phyloP scores from a whole-genome alignment of 2,329 filamentous ascomycete genomes.

The Juglanconis oblonga region DNA sequence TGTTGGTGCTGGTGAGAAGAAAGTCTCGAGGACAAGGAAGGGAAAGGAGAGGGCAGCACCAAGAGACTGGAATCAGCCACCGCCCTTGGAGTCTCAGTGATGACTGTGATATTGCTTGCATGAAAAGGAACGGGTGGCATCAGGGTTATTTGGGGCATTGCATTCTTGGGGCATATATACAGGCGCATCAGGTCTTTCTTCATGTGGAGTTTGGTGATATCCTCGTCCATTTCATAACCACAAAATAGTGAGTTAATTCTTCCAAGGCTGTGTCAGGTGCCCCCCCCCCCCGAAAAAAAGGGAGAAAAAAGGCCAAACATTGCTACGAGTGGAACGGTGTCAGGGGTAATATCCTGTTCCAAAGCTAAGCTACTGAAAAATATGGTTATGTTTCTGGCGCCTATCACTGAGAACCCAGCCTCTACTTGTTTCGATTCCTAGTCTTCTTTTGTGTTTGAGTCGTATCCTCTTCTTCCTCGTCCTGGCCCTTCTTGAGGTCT shows the following conservation, averaged over 20 bases:
- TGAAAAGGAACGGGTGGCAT: neutral
- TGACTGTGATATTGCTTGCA: neutral
- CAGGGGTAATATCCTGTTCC: neutral
- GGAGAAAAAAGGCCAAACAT: too few species aligned
- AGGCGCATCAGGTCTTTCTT: neutral
- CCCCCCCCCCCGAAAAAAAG: too few species aligned
- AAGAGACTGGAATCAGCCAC: slow-evolving; percentile 16
- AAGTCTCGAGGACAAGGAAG: slow-evolving; percentile 25
- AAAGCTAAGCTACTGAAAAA: neutral
- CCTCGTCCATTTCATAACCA: neutral
- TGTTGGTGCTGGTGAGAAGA: slow-evolving; percentile 8
- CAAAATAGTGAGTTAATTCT: neutral
- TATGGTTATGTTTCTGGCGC: neutral
- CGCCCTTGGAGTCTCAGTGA: slow-evolving; percentile 16
- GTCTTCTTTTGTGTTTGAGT: slow-evolving; percentile 60
- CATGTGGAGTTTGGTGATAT: neutral
- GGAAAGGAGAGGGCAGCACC: slow-evolving; percentile 20
- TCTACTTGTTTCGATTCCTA: slow-evolving; percentile 47
- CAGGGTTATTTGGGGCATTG: neutral
- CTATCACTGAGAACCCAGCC: neutral
- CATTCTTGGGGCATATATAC: neutral
- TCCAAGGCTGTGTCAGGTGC: too few species aligned
- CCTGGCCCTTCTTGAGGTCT: slow-evolving; percentile 76
- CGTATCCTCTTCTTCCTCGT: slow-evolving; percentile 76
- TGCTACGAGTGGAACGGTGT: neutral